Conservation (phyloP, 176 grass and related monocot genomes). For the Carex kokanica region DNA sequence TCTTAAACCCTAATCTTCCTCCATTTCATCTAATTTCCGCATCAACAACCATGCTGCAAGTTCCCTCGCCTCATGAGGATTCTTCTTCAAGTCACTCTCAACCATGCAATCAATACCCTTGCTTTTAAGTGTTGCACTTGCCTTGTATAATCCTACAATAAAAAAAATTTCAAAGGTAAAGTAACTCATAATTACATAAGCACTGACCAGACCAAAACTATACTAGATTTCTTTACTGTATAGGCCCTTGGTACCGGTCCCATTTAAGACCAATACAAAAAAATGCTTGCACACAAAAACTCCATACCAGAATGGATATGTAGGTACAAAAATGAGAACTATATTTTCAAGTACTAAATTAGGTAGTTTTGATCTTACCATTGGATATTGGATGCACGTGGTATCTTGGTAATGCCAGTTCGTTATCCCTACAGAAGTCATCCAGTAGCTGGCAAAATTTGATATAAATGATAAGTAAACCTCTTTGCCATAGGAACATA, state of each 20-base stretch:
- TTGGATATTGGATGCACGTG: background rate
- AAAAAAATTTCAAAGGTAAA: background rate
- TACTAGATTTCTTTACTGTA: background rate
- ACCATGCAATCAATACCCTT: slow-evolving; percentile 3
- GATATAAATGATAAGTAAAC: background rate
- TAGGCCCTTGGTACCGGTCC: background rate
- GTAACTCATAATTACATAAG: background rate
- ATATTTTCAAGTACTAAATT: too few relatives aligned
- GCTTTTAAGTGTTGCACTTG: background rate
- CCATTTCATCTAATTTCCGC: background rate
- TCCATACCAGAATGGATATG: too few relatives aligned
- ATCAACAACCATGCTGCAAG: background rate
- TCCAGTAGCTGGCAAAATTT: slow-evolving; percentile 13
- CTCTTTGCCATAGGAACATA: background rate
- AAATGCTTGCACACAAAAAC: too few relatives aligned
- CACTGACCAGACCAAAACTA: background rate
- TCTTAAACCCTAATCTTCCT: slow-evolving; percentile 2
- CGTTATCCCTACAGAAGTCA: slow-evolving; percentile 25
- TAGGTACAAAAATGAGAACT: too few relatives aligned
- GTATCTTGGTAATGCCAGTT: slow-evolving; percentile 22
- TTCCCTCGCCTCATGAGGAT: slow-evolving; percentile 12
- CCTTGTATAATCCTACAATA: background rate
- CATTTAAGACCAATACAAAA: background rate
- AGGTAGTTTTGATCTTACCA: slow-evolving; percentile 1
- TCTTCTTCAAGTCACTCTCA: slow-evolving; percentile 9